Conservation (phyloP, 2,329 filamentous ascomycete species). For the Cordyceps cicadae region DNA sequence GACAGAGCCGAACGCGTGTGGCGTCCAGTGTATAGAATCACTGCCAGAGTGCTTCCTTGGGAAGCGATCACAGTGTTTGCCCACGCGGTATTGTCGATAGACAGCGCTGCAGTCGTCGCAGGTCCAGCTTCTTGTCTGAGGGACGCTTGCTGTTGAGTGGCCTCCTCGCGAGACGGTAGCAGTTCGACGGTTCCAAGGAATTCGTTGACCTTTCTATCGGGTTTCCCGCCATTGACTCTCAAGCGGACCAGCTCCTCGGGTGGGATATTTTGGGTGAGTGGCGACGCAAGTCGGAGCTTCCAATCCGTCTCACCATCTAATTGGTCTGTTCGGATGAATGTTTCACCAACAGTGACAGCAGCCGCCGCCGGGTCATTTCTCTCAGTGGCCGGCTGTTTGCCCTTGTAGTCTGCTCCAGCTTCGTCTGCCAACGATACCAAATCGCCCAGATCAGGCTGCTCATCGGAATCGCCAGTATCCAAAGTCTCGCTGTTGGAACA, state of each 20-base stretch:
- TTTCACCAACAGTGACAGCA: constrained; percentile 60
- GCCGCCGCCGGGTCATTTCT: constrained; percentile 21
- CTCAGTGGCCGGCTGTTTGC: constrained; percentile 26
- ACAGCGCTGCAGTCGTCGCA: constrained; percentile 61
- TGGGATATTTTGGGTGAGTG: constrained; percentile 71
- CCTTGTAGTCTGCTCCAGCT: constrained; percentile 22
- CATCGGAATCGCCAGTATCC: constrained; percentile 22
- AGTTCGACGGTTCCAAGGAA: constrained; percentile 87
- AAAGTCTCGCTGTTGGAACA: constrained; percentile 56
- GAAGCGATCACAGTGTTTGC: constrained; percentile 96
- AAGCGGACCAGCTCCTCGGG: constrained; percentile 62
- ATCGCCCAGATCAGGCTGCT: constrained; percentile 28
- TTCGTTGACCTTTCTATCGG: constrained; percentile 89
- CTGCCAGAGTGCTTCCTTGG: constrained; percentile 77
- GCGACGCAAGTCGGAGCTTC: constrained; percentile 86
- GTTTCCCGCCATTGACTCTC: constrained; percentile 74
- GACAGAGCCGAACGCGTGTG: constrained; percentile 92
- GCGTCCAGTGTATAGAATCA: constrained; percentile 88
- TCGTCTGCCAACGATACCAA: constrained; percentile 35
- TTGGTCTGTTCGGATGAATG: constrained; percentile 95
- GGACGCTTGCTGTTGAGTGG: constrained; percentile 33
- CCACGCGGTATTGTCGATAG: constrained; percentile 97
- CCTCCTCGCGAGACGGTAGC: constrained; percentile 44
- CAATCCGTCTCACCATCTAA: constrained; percentile 97
- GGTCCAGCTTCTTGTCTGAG: constrained; percentile 26